phyloP scores from a whole-genome alignment of 495 filamentous ascomycete genomes.

The Copromyces sp. region DNA sequence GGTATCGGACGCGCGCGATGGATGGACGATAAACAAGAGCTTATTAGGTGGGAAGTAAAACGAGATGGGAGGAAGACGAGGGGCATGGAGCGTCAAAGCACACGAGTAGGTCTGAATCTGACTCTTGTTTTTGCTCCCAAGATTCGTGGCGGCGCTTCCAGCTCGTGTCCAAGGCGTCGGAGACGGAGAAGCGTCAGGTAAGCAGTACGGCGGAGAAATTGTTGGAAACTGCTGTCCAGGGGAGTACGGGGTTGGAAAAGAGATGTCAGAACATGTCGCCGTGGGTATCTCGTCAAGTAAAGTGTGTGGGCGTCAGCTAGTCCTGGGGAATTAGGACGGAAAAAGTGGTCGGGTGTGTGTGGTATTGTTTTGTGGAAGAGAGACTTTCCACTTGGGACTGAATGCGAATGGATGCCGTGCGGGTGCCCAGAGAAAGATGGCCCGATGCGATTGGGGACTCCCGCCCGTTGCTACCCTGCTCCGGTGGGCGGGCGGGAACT shows the following conservation, averaged over 20 bases:
- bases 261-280: background rate
- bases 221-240: background rate
- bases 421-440: background rate
- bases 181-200: background rate
- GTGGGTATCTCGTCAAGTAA: background rate
- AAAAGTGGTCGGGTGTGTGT: constrained; percentile 1
- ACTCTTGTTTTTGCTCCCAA: background rate
- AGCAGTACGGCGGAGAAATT: background rate
- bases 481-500: background rate
- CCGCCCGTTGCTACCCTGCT: background rate
- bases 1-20: background rate
- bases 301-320: background rate
- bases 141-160: background rate
- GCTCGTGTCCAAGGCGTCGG: background rate
- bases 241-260: background rate
- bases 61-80: background rate
- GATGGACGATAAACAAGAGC: background rate
- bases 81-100: background rate
- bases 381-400: background rate
- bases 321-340: background rate
- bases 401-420: background rate
- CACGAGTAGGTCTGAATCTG: background rate
- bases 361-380: background rate
- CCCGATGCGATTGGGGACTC: background rate
- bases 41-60: background rate